Evolutionary conservation across 176 grass and related monocot species (phyloP).

Genomic region (Pontederia paniculata): DNA sequence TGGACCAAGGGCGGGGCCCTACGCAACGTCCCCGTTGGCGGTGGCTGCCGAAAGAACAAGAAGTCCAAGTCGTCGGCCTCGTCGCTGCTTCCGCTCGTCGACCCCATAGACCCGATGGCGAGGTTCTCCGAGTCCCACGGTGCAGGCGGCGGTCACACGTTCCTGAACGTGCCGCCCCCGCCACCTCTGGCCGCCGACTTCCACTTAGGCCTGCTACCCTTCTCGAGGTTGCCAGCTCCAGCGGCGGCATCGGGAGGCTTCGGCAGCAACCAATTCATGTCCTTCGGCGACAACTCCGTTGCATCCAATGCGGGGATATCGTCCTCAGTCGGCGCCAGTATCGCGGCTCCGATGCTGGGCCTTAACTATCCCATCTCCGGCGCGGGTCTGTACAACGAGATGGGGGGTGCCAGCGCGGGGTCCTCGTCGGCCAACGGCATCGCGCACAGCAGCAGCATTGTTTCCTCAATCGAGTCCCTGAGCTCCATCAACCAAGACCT

Average conservation of each 20-base stretch:
- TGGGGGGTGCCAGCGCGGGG: constrained; percentile 1
- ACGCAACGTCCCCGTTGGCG: constrained; percentile 89
- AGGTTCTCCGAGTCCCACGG: constrained; percentile 6
- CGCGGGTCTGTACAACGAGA: background rate
- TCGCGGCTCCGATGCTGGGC: background rate
- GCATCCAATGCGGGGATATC: background rate
- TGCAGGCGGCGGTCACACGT: constrained; percentile 28
- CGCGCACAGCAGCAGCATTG: constrained; percentile 44
- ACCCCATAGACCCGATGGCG: background rate
- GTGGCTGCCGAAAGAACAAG: constrained; percentile 95
- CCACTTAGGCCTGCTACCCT: constrained; percentile 29
- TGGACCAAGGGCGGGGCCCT: constrained; percentile 98
- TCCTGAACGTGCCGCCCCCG: constrained; percentile 3
- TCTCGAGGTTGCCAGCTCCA: constrained; percentile 27
- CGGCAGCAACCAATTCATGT: constrained; percentile 38
- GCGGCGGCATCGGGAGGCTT: constrained; percentile 1
- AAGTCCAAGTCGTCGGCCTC: constrained; percentile 41
- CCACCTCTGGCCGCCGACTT: constrained; percentile 20
- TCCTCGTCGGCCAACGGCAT: constrained; percentile 11
- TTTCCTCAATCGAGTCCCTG: constrained; percentile 88
- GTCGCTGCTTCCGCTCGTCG: constrained; percentile 19
- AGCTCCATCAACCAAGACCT: constrained; percentile 99
- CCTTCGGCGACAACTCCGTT: constrained; percentile 43
- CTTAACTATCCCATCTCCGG: constrained; percentile 17
- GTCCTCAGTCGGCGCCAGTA: background rate